Evolutionary conservation across 345 rosid genomes (phyloP).

Genomic region (Salix viminalis): DNA sequence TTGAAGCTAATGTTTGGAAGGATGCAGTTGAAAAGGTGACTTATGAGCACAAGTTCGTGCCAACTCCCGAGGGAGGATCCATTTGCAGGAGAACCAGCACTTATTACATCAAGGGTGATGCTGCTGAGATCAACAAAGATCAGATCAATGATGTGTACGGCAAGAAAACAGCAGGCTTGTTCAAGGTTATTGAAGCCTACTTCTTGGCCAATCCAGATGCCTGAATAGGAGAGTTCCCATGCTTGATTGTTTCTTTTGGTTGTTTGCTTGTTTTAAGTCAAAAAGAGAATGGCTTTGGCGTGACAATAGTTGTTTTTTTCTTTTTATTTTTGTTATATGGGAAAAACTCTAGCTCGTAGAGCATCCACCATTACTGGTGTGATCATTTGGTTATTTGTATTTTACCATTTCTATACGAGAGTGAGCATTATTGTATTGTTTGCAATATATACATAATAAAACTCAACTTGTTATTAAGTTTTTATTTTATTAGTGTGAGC

Average conservation of each 20-base stretch:
- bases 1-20: background rate
- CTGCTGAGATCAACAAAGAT: background rate
- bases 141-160: background rate
- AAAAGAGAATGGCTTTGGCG: background rate
- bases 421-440: background rate
- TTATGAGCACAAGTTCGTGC: background rate
- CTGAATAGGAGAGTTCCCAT: background rate
- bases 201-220: background rate
- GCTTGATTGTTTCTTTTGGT: too few species aligned
- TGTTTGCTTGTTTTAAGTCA: too few species aligned
- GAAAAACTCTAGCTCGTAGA: too few species aligned
- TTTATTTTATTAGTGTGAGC: too few species aligned
- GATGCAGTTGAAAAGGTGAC: background rate
- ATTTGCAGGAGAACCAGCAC: background rate
- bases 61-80: background rate
- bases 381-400: background rate
- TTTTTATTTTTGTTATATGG: background rate
- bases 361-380: background rate
- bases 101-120: background rate
- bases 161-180: background rate
- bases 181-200: conserved; percentile 8
- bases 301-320: background rate
- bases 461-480: background rate
- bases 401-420: background rate
- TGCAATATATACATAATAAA: too few species aligned